A percentile compares a stretch with the other conserved stretches of the same genome.
Conservation (phyloP, 208 protist genomes). For the Trypanosomatidae sp. region DNA sequence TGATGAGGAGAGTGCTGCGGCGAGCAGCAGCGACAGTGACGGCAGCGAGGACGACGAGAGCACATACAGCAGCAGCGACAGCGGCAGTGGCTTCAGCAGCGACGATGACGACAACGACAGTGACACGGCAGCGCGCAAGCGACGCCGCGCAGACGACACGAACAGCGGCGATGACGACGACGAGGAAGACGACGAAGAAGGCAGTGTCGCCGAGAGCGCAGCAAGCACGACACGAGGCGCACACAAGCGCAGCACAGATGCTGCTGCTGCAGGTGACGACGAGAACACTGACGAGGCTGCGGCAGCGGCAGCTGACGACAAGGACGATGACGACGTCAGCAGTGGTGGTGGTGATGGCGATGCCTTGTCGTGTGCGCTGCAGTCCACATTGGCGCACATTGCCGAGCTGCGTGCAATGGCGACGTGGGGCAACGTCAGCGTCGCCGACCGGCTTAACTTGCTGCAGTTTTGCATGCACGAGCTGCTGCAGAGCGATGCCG, state of each 20-base stretch:
- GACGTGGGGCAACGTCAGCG: slow-evolving; percentile 73
- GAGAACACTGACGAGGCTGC: background rate
- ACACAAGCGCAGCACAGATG: slow-evolving; percentile 2
- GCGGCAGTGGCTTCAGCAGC: slow-evolving; percentile 6
- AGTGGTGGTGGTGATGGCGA: slow-evolving; percentile 2
- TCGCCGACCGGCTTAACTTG: slow-evolving; percentile 59
- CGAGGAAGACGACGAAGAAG: slow-evolving; percentile 10
- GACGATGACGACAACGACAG: slow-evolving; percentile 6
- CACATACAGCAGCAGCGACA: slow-evolving; percentile 3
- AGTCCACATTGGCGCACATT: slow-evolving; percentile 40
- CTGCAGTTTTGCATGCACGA: slow-evolving; percentile 62
- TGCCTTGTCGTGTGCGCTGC: slow-evolving; percentile 28
- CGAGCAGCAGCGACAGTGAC: slow-evolving; percentile 1
- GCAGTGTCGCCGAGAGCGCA: slow-evolving; percentile 6
- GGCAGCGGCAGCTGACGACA: background rate
- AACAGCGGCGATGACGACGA: slow-evolving; percentile 4
- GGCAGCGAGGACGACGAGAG: slow-evolving; percentile 10
- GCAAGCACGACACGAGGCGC: slow-evolving; percentile 4
- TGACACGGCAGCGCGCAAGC: slow-evolving; percentile 3
- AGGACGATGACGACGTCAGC: slow-evolving; percentile 11
- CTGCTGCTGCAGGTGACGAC: slow-evolving; percentile 1
- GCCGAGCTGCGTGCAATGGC: slow-evolving; percentile 38
- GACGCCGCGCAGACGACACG: background rate
- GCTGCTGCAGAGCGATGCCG: slow-evolving; percentile 26
- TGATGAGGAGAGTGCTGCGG: slow-evolving; percentile 13